Percentiles rank a stretch among this genome's conserved stretches.
These are phyloP conservation scores for Zanthoxylum bungeanum DNA, from an alignment of 345 rosid genomes.

Conservation along the genomic window DNA sequence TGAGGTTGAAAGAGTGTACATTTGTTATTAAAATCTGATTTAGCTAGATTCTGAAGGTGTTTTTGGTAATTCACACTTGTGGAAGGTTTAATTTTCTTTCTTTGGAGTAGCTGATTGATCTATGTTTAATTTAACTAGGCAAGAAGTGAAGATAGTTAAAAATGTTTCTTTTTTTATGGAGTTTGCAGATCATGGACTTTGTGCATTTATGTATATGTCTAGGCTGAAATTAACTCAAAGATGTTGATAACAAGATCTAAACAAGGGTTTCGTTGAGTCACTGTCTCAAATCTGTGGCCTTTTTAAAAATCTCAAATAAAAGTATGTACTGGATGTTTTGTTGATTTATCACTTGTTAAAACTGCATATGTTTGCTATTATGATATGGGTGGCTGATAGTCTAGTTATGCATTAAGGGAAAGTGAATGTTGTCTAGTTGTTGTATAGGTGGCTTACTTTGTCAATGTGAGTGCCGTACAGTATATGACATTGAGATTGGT, in stretches of 20 bases:
- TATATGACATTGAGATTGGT: background rate
- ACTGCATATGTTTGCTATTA: background rate
- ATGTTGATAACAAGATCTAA: background rate
- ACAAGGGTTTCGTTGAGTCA: background rate
- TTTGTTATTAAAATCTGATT: conserved; percentile 7
- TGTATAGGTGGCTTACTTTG: background rate
- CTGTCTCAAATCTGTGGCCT: background rate
- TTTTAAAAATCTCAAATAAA: background rate
- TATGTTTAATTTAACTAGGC: background rate
- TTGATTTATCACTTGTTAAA: background rate
- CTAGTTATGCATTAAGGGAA: background rate
- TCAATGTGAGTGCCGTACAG: conserved; percentile 2
- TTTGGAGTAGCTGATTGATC: conserved; percentile 3
- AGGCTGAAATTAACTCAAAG: background rate
- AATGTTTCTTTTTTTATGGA: background rate
- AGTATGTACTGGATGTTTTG: background rate
- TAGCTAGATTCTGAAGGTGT: background rate
- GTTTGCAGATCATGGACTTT: conserved; percentile 1
- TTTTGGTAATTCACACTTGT: background rate
- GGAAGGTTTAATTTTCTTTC: background rate
- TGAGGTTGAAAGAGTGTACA: background rate
- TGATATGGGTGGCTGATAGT: background rate
- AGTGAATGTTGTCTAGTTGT: conserved; percentile 2
- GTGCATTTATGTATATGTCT: background rate
- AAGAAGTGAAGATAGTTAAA: background rate